Evolutionary conservation across 345 rosid genomes (phyloP).

Genomic region (Orychophragmus violaceus): DNA sequence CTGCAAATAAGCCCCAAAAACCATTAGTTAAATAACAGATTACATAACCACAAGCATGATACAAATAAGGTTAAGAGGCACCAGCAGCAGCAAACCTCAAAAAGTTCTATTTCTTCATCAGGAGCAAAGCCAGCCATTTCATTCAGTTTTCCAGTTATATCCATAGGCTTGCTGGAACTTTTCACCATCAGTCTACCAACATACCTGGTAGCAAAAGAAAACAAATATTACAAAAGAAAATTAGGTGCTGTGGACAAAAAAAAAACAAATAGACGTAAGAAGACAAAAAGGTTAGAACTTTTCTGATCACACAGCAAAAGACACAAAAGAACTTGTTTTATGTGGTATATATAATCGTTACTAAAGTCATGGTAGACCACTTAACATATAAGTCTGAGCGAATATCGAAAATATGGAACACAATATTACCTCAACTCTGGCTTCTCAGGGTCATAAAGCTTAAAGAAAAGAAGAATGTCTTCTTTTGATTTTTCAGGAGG

Average conservation of each 20-base stretch:
- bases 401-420: background rate
- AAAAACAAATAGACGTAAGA: background rate
- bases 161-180: constrained; percentile 67
- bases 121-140: constrained; percentile 88
- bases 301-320: background rate
- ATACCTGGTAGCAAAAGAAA: constrained; percentile 37
- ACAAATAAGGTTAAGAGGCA: background rate
- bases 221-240: constrained; percentile 7
- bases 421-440: constrained; percentile 58
- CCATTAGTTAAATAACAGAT: background rate
- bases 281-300: background rate
- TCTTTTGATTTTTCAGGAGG: constrained; percentile 72
- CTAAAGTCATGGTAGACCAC: background rate
- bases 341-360: background rate
- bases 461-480: constrained; percentile 87
- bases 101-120: constrained; percentile 85
- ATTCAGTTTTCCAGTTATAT: constrained; percentile 62
- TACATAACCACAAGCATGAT: background rate
- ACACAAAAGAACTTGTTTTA: background rate
- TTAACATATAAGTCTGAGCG: background rate
- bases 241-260: background rate
- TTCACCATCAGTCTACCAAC: constrained; percentile 83
- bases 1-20: constrained; percentile 33
- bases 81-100: constrained; percentile 53
- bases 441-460: constrained; percentile 75